Evolutionary conservation across 2,329 filamentous ascomycete species (phyloP).

Genomic region (Penicillium thymicola): DNA sequence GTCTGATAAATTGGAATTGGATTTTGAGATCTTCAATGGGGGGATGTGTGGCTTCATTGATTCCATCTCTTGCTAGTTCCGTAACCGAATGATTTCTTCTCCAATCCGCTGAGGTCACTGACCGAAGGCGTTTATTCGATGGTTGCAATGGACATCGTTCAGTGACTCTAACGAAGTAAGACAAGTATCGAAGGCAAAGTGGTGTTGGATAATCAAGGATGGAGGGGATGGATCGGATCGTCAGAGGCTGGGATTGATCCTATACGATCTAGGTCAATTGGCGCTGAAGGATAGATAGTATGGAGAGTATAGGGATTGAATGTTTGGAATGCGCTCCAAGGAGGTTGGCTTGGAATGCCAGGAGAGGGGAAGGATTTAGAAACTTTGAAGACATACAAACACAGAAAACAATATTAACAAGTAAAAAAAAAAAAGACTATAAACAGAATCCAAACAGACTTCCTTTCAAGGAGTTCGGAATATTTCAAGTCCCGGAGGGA

Average conservation of each 20-base stretch:
- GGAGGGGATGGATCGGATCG: constrained; percentile 15
- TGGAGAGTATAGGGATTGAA: constrained; percentile 13
- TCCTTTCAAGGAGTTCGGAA: constrained; percentile 16
- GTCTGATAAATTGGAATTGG: constrained; percentile 25
- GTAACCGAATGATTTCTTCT: constrained; percentile 4
- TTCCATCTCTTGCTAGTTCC: constrained; percentile 28
- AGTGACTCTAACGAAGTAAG: not conserved
- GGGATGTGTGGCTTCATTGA: constrained; percentile 37
- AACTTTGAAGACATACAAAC: constrained; percentile 16
- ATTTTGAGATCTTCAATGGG: constrained; percentile 39
- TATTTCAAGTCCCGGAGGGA: constrained; percentile 15
- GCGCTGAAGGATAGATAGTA: constrained; percentile 10
- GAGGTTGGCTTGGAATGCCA: constrained; percentile 29
- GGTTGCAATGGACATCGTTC: constrained; percentile 31
- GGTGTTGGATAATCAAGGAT: constrained; percentile 13
- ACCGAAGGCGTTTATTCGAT: constrained; percentile 31
- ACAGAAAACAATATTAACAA: constrained; percentile 8
- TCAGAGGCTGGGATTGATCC: constrained; percentile 23
- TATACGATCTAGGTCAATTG: constrained; percentile 26
- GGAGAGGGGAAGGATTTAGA: constrained; percentile 21
- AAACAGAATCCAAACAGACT: constrained; percentile 20
- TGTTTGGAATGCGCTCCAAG: constrained; percentile 29
- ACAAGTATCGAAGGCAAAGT: constrained; percentile 3
- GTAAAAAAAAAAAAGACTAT: constrained; percentile 24
- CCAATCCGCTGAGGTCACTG: constrained; percentile 28